These are phyloP conservation scores for Coemansia sp. DNA, from an alignment of 192 early-diverging fungal species.

Conservation along the genomic window DNA sequence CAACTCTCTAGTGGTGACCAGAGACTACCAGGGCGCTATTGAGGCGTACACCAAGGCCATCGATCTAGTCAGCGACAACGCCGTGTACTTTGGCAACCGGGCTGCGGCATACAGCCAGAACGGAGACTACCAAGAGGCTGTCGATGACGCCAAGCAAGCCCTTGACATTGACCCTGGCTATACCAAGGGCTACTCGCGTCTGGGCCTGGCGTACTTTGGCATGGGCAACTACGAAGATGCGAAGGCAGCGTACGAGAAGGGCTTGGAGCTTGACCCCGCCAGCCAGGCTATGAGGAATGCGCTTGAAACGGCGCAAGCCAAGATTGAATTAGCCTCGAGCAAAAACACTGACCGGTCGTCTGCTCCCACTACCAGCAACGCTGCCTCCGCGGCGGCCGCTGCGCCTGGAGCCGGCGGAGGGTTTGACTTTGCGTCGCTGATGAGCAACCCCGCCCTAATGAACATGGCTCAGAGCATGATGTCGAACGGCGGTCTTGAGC, in stretches of 20 bases:
- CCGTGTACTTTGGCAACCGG: constrained; percentile 98
- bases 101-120: constrained; percentile 94
- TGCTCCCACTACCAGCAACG: constrained; percentile 27
- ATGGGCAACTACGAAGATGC: constrained; percentile 84
- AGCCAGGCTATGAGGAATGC: constrained; percentile 84
- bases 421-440: constrained; percentile 79
- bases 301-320: constrained; percentile 69
- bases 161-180: constrained; percentile 86
- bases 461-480: constrained; percentile 94
- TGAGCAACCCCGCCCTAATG: constrained; percentile 96
- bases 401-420: constrained; percentile 69
- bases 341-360: constrained; percentile 10
- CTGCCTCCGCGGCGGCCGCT: constrained; percentile 33
- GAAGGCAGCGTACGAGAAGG: constrained; percentile 88
- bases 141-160: constrained; percentile 85
- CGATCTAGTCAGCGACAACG: constrained; percentile 76
- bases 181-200: constrained; percentile 90
- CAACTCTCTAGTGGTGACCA: constrained; percentile 84
- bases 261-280: constrained; percentile 79
- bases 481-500: constrained; percentile 78
- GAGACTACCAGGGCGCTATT: constrained; percentile 86
- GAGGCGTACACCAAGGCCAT: constrained; percentile 92
- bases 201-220: constrained; percentile 94
- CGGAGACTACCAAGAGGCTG: constrained; percentile 84
- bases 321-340: constrained; percentile 34